Conservation (phyloP, 371 early-diverging fungal genomes). For the Blastocladiella emersonii region DNA sequence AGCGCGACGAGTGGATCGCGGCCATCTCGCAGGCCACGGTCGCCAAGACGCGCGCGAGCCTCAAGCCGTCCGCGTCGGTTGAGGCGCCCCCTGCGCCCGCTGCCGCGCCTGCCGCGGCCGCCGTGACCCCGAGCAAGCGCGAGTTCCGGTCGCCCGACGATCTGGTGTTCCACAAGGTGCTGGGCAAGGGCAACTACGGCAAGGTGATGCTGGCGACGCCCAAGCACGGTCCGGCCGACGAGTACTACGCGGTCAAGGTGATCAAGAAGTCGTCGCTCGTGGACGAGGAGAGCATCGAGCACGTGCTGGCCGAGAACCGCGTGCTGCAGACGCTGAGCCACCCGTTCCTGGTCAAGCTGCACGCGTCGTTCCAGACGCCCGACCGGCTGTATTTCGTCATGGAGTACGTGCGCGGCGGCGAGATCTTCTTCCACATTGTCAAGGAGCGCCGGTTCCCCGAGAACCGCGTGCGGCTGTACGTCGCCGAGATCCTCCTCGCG, state of each 20-base stretch:
- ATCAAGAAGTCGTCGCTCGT: conserved; percentile 27
- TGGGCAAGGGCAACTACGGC: conserved; percentile 48
- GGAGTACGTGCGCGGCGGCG: conserved; percentile 60
- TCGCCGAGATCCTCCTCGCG: conserved; percentile 48
- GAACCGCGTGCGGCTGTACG: conserved; percentile 39
- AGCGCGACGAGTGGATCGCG: conserved; percentile 12
- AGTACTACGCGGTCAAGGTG: conserved; percentile 28
- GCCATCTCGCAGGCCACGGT: not conserved
- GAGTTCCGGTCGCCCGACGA: conserved; percentile 23
- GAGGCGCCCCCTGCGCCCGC: not conserved
- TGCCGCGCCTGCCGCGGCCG: not conserved
- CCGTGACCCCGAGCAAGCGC: not conserved
- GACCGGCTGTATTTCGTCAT: conserved; percentile 46
- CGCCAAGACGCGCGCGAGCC: not conserved
- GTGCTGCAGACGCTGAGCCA: conserved; percentile 17
- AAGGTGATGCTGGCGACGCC: conserved; percentile 18
- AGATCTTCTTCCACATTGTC: conserved; percentile 48
- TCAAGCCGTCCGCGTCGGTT: not conserved
- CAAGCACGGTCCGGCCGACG: conserved; percentile 9
- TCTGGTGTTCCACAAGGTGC: conserved; percentile 38
- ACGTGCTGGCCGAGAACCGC: conserved; percentile 9
- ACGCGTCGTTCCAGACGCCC: conserved; percentile 43
- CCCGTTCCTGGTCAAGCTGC: conserved; percentile 50
- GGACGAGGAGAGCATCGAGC: conserved; percentile 23
- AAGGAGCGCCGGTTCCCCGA: conserved; percentile 27